A percentile compares a stretch with the other conserved stretches of the same genome.
These are phyloP conservation scores for Phytophthora ohioensis DNA, from an alignment of 352 stramenopile species.

Conservation along the genomic window DNA sequence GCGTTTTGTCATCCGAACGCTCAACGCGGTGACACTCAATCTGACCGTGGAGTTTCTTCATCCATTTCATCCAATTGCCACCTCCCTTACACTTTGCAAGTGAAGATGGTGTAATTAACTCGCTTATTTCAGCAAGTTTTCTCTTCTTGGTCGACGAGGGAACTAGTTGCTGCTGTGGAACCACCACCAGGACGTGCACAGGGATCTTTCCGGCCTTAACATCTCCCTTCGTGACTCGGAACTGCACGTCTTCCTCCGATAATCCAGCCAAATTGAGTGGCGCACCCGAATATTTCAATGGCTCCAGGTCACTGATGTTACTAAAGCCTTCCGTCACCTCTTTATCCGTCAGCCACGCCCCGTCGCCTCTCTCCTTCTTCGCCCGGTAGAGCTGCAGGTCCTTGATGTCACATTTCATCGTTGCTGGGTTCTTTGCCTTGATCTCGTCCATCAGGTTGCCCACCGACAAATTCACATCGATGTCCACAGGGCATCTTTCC, in stretches of 20 bases:
- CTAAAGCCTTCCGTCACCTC: neutral
- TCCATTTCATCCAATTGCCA: constrained; percentile 30
- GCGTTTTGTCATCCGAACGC: constrained; percentile 12
- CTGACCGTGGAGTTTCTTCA: constrained; percentile 33
- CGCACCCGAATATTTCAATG: neutral
- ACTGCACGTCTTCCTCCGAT: neutral
- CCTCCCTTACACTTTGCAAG: constrained; percentile 33
- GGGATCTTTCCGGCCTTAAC: neutral
- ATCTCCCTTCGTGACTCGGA: neutral
- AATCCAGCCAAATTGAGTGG: neutral
- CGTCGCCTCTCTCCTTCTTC: neutral
- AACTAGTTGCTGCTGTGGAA: neutral
- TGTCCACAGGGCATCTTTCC: neutral
- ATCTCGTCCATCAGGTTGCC: neutral
- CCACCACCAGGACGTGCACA: constrained; percentile 11
- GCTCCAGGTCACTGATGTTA: neutral
- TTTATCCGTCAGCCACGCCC: neutral
- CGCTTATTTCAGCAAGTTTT: constrained; percentile 29
- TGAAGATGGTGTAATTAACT: constrained; percentile 35
- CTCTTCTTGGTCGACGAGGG: constrained; percentile 27
- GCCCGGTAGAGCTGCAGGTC: neutral
- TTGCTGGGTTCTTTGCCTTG: neutral
- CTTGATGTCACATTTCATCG: neutral
- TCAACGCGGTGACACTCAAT: constrained; percentile 35
- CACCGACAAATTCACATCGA: neutral